Conservation (phyloP, 371 early-diverging fungal genomes). For the Apophysomyces ossiformis region DNA sequence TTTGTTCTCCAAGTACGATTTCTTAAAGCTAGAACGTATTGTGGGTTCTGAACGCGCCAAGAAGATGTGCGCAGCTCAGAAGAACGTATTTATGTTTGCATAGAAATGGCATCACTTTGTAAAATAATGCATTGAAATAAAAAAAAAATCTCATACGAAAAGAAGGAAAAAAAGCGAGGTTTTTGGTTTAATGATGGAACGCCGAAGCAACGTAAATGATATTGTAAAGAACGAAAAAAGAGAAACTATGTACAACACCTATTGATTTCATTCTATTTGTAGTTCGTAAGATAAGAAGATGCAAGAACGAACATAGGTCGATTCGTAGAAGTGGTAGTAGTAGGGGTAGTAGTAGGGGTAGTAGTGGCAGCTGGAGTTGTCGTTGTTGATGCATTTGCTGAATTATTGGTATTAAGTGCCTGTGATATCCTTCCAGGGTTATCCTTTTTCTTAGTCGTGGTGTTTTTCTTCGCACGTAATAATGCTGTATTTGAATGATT, state of each 20-base stretch:
- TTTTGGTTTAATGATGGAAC: background rate
- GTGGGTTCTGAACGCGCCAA: slow-evolving; percentile 81
- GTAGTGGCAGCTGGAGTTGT: slow-evolving; percentile 10
- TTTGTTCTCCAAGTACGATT: slow-evolving; percentile 85
- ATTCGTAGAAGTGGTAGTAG: slow-evolving; percentile 13
- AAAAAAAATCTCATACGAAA: too few species aligned
- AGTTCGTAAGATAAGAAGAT: slow-evolving; percentile 27
- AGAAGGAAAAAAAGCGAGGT: background rate
- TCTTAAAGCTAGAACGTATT: slow-evolving; percentile 85
- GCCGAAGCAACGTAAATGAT: background rate
- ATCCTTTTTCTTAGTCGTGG: background rate
- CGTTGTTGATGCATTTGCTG: background rate
- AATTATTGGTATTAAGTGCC: background rate
- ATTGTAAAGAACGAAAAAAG: background rate
- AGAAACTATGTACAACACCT: slow-evolving; percentile 4
- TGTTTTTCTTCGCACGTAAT: background rate
- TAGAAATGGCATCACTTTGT: slow-evolving; percentile 25
- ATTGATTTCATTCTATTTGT: slow-evolving; percentile 12
- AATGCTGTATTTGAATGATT: background rate
- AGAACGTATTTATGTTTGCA: slow-evolving; percentile 73
- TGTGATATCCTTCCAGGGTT: background rate
- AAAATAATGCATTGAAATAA: too few species aligned
- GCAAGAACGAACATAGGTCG: slow-evolving; percentile 31
- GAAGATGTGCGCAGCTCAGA: slow-evolving; percentile 77
- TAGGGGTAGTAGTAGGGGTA: slow-evolving; percentile 9